Conservation (phyloP, 305 asterid species). For the Petunia hybrid region DNA sequence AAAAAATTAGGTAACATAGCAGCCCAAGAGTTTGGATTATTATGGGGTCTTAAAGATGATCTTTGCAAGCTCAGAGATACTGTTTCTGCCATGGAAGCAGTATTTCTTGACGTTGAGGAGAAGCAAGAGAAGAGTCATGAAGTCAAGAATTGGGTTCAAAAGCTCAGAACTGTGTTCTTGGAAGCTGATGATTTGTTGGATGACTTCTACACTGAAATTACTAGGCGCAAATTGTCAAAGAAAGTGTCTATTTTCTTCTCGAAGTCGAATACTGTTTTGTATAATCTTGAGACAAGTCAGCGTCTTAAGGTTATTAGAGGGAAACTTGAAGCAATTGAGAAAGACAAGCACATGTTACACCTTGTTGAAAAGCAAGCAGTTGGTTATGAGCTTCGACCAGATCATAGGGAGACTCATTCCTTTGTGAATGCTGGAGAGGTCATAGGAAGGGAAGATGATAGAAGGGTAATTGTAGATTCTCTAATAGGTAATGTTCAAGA, state of each 20-base stretch:
- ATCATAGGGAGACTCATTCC: conserved; percentile 11
- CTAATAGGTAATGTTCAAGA: background rate
- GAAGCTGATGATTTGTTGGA: conserved; percentile 20
- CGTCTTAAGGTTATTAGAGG: background rate
- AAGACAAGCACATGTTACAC: background rate
- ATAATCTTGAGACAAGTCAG: background rate
- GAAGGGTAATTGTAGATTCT: background rate
- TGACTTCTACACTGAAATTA: background rate
- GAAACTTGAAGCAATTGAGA: conserved; percentile 12
- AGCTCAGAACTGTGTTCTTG: background rate
- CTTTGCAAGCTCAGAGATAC: conserved; percentile 20
- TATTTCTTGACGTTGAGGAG: conserved; percentile 13
- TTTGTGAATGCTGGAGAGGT: conserved; percentile 16
- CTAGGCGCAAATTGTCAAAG: background rate
- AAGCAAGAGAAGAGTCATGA: background rate
- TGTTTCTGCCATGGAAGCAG: conserved; percentile 5
- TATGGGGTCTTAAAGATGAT: conserved; percentile 5
- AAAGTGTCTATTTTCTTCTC: background rate
- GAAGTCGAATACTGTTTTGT: background rate
- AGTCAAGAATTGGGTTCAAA: background rate
- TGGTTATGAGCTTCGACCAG: no score
- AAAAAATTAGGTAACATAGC: background rate
- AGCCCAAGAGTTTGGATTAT: background rate
- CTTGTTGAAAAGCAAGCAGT: conserved; percentile 10
- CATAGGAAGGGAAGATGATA: conserved; percentile 18